Conservation (phyloP, 257 asterid genomes). For the Solanum sejunctum region DNA sequence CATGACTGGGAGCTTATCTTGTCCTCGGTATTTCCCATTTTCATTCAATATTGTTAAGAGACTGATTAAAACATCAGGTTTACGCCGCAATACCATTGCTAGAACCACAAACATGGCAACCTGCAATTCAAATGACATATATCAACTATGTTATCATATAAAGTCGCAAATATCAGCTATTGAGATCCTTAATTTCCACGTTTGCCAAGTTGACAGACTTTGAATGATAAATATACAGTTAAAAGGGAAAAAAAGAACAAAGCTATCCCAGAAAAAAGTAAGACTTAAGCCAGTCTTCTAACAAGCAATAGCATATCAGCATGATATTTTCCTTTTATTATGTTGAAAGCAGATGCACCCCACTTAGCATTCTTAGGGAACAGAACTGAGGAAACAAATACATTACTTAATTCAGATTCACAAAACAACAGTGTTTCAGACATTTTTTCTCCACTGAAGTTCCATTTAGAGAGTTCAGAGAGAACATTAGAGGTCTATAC, state of each 20-base stretch:
- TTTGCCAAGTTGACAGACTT: not conserved
- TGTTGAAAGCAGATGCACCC: not conserved
- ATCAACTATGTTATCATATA: not conserved
- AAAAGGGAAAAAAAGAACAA: not conserved
- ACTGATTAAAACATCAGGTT: slow-evolving; percentile 52
- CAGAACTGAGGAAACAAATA: not conserved
- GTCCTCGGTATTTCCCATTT: slow-evolving; percentile 61
- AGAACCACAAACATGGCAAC: slow-evolving; percentile 66
- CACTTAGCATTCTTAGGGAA: not conserved
- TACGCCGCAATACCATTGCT: slow-evolving; percentile 67
- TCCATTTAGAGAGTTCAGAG: not conserved
- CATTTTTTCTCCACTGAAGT: not conserved
- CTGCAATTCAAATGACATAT: slow-evolving; percentile 19
- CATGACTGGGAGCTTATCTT: slow-evolving; percentile 58
- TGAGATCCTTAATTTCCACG: not conserved
- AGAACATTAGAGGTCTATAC: not conserved
- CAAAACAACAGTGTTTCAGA: not conserved
- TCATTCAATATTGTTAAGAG: slow-evolving; percentile 45
- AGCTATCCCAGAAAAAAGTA: not conserved
- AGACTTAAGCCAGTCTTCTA: not conserved
- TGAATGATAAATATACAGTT: not conserved
- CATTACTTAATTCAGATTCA: not conserved
- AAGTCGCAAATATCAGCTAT: not conserved
- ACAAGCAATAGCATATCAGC: not conserved
- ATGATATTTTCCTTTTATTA: not conserved